Conservation (phyloP, 805 yeast genomes). For the Wickerhamiella azyma region DNA sequence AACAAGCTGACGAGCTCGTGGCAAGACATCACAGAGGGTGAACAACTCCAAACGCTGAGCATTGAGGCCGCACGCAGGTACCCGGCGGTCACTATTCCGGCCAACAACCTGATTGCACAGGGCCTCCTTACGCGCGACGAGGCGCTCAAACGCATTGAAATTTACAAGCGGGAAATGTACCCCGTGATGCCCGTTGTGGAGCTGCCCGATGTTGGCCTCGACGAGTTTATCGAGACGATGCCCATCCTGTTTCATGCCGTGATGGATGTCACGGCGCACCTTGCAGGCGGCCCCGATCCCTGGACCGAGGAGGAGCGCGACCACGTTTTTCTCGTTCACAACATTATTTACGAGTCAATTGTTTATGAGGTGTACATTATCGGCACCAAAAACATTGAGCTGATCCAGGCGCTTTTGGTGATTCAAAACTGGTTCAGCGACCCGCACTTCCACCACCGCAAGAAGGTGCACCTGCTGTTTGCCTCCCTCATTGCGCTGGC, state of each 20-base stretch:
- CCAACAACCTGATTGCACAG: slow-evolving; percentile 32
- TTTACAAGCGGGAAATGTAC: slow-evolving; percentile 38
- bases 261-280: slow-evolving; percentile 44
- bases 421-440: slow-evolving; percentile 70
- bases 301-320: slow-evolving; percentile 7
- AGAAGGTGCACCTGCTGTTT: slow-evolving; percentile 60
- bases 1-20: slow-evolving; percentile 18
- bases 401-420: slow-evolving; percentile 47
- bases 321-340: slow-evolving; percentile 16
- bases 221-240: slow-evolving; percentile 34
- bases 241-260: slow-evolving; percentile 55
- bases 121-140: slow-evolving; percentile 48
- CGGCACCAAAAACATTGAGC: slow-evolving; percentile 58
- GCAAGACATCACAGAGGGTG: slow-evolving; percentile 29
- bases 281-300: background rate
- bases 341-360: slow-evolving; percentile 21
- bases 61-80: slow-evolving; percentile 26
- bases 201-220: slow-evolving; percentile 34
- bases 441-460: slow-evolving; percentile 67
- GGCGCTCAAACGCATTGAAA: slow-evolving; percentile 39
- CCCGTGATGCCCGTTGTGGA: slow-evolving; percentile 44
- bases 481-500: slow-evolving; percentile 52
- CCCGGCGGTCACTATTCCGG: slow-evolving; percentile 15
- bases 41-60: slow-evolving; percentile 36
- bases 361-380: slow-evolving; percentile 45